These are phyloP conservation scores for Paramyrothecium sp. DNA, from an alignment of 2,329 filamentous ascomycete species.

Conservation along the genomic window DNA sequence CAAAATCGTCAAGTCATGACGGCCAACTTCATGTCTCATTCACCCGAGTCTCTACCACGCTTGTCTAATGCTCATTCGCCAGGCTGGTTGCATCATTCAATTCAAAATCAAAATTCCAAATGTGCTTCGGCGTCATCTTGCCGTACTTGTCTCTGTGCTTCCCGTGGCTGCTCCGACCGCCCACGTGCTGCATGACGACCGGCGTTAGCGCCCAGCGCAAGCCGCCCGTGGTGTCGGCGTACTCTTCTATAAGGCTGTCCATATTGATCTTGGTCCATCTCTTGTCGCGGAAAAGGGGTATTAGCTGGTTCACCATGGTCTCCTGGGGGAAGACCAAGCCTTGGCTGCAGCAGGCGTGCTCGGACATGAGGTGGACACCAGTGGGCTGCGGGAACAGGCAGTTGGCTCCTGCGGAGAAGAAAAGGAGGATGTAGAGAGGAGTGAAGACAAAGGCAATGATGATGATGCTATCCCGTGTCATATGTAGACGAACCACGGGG, in stretches of 20 bases:
- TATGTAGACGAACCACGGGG: background rate
- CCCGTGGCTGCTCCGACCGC: constrained; percentile 7
- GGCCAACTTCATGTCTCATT: background rate
- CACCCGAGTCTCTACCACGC: too few relatives aligned
- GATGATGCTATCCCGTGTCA: background rate
- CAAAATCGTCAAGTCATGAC: background rate
- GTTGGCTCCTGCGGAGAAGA: constrained; percentile 8
- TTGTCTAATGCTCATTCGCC: constrained; percentile 4
- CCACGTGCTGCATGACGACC: constrained; percentile 9
- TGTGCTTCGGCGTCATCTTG: constrained; percentile 7
- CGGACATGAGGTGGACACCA: constrained; percentile 7
- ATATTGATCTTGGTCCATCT: constrained; percentile 3
- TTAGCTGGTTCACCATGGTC: background rate
- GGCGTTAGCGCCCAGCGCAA: constrained; percentile 8
- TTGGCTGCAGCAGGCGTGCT: constrained; percentile 9
- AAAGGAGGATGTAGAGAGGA: constrained; percentile 6
- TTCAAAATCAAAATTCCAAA: constrained; percentile 11
- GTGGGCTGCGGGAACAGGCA: constrained; percentile 2
- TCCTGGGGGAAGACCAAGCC: constrained; percentile 5
- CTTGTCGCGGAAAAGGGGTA: constrained; percentile 1
- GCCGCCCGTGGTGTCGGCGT: constrained; percentile 1
- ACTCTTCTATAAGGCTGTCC: constrained; percentile 10
- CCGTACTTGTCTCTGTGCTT: background rate
- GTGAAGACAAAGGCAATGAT: constrained; percentile 2
- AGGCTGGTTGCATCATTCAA: constrained; percentile 1